phyloP scores from a whole-genome alignment of 2,329 filamentous ascomycete species.

The Aspergillaceae sp. region DNA sequence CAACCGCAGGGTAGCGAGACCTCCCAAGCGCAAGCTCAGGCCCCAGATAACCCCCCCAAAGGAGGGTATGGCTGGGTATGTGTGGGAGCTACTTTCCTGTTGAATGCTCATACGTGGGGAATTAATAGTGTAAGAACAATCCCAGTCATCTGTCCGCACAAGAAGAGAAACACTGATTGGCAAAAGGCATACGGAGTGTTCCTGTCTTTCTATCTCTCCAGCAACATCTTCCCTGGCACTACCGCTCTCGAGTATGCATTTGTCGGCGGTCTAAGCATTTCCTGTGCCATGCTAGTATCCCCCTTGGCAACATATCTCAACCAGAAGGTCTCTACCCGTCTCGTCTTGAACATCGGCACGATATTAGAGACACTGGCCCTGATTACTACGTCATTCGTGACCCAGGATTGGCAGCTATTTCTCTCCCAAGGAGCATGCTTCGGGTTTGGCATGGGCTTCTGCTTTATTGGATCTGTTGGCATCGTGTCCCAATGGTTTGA shows the following conservation, averaged over 20 bases:
- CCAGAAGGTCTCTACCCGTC: constrained; percentile 44
- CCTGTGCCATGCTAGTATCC: constrained; percentile 48
- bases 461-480: constrained; percentile 49
- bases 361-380: constrained; percentile 47
- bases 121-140: constrained; percentile 51
- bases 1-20: too few species aligned
- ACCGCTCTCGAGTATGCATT: constrained; percentile 51
- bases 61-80: constrained; percentile 58
- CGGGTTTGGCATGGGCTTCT: constrained; percentile 54
- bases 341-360: constrained; percentile 48
- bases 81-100: constrained; percentile 45
- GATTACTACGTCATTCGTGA: constrained; percentile 50
- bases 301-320: constrained; percentile 49
- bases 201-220: constrained; percentile 50
- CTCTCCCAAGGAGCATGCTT: constrained; percentile 54
- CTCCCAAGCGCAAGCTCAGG: too few species aligned
- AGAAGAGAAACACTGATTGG: constrained; percentile 1
- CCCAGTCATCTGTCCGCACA: not conserved
- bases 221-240: constrained; percentile 47
- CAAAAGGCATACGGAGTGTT: constrained; percentile 47
- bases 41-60: constrained; percentile 31
- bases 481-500: constrained; percentile 57
- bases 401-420: constrained; percentile 52
- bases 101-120: constrained; percentile 68
- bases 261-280: constrained; percentile 52